Evolutionary conservation across 1,139 yeast genomes (phyloP), one percentile per base, ranked within the genome.

Genomic region (Lodderomyces metapsilosis): DNA sequence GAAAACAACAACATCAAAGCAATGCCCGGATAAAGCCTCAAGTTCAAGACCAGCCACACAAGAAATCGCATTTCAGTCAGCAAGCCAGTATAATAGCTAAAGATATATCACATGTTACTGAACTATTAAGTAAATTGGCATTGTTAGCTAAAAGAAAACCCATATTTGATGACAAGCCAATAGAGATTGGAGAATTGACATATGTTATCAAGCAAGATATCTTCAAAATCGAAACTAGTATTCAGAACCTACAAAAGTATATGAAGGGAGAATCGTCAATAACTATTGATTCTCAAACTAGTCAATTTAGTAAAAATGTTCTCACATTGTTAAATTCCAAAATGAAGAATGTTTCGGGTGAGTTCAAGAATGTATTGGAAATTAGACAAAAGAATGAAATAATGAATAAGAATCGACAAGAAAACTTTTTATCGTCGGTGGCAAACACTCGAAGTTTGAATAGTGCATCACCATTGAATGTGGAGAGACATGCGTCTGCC

Each of bases 191-290:
- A 15, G 97, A 92, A 61, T 71, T 94, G 51, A 89, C 98, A 1
- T 88, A 85, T 57, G 86, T 92, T 38, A 89, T 92, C 56, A 94
- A 92, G 58, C 96, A 92, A 60, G 95, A 89, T 59, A 88, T 94
- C 34, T 85, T 91, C 59, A 79, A 83, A 52, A 82, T 94, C 45
- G 96, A 89, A 57, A 84, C 86, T 53, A 80, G 77, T 50, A 73
- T 92, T 51, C 84, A 84, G 51, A 78, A 75, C 38, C 67, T 88
- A 43, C 88, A 84, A 57, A 66, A 66, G 48, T 76, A 68, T 53
- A 69, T 73, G 39, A 74, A 71, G 45, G 81, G 78, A 31, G 79
- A 69, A 40, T 57, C 60, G 45, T 60, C 68, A 45, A 71, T 74
- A 50, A 67, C 71, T 47, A 64, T 68, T 32, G 83, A 81, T 52